phyloP scores from a whole-genome alignment of 2,329 filamentous ascomycete species.

The Trichoderma koningii region DNA sequence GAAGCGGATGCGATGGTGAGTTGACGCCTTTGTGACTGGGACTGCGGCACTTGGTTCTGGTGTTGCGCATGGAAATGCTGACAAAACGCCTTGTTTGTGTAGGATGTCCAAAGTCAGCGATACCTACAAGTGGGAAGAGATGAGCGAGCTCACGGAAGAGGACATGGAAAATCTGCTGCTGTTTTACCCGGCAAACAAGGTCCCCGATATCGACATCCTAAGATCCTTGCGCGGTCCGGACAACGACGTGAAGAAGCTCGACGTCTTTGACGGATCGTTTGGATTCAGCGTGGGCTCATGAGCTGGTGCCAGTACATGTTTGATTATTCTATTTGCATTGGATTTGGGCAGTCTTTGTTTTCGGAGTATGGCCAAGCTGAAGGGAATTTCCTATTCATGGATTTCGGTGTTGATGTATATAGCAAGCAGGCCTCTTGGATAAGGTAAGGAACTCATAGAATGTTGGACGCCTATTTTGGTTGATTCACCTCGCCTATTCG shows the following conservation, averaged over 20 bases:
- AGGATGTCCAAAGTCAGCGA: slow-evolving; percentile 95
- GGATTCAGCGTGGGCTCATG: slow-evolving; percentile 57
- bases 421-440: slow-evolving; percentile 7
- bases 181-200: slow-evolving; percentile 65
- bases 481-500: no score
- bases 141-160: slow-evolving; percentile 77
- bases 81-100: background rate
- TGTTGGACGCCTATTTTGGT: background rate
- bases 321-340: background rate
- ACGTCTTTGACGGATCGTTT: slow-evolving; percentile 61
- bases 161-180: slow-evolving; percentile 82
- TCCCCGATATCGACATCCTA: slow-evolving; percentile 58
- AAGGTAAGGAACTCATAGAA: background rate
- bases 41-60: background rate
- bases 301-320: background rate
- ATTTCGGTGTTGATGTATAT: slow-evolving; percentile 21
- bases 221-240: slow-evolving; percentile 54
- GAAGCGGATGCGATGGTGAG: slow-evolving; percentile 87
- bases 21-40: background rate
- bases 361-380: slow-evolving; percentile 3
- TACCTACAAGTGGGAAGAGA: slow-evolving; percentile 78
- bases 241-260: slow-evolving; percentile 48
- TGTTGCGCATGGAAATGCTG: background rate
- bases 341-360: background rate
- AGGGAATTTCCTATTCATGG: background rate